Conservation (phyloP, 176 grass and related monocot species). For the Puya raimondii region DNA sequence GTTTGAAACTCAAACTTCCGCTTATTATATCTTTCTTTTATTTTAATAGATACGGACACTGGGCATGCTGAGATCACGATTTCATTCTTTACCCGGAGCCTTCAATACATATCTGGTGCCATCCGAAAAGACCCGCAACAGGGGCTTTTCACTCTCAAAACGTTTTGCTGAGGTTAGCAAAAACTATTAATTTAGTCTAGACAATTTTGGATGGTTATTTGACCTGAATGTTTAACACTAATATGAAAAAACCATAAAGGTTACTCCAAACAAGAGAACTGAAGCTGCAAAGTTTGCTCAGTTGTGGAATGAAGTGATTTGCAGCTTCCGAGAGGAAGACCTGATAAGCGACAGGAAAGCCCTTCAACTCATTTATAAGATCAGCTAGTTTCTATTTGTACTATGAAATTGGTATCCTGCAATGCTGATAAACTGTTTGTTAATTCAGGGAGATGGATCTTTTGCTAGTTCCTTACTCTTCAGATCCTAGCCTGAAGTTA, state of each 20-base stretch:
- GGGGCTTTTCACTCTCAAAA: slow-evolving; percentile 66
- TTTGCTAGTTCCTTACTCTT: slow-evolving; percentile 88
- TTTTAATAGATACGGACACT: slow-evolving; percentile 67
- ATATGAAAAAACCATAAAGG: slow-evolving; percentile 39
- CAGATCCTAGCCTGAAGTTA: slow-evolving; percentile 82
- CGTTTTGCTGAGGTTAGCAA: slow-evolving; percentile 81
- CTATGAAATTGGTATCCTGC: neutral
- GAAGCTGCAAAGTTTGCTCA: slow-evolving; percentile 99
- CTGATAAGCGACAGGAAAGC: slow-evolving; percentile 89
- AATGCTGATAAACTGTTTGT: slow-evolving; percentile 12
- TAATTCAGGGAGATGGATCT: slow-evolving; percentile 82
- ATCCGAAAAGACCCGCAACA: slow-evolving; percentile 53
- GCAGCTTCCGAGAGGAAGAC: slow-evolving; percentile 90
- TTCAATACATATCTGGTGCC: slow-evolving; percentile 91
- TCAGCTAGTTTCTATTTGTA: neutral
- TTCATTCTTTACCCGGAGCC: slow-evolving; percentile 93
- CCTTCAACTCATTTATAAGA: slow-evolving; percentile 14
- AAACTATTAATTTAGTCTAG: slow-evolving; percentile 1
- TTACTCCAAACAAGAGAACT: slow-evolving; percentile 92
- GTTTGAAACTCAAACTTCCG: slow-evolving; percentile 1
- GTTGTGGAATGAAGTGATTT: slow-evolving; percentile 96
- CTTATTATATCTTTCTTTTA: slow-evolving; percentile 4
- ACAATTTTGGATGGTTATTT: neutral
- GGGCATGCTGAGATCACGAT: slow-evolving; percentile 92
- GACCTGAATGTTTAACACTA: slow-evolving; percentile 13